A percentile compares a stretch with the other conserved stretches of the same genome.
Evolutionary conservation across 768 basidiomycete genomes (phyloP).

Genomic region (Butyriboletus loyo): DNA sequence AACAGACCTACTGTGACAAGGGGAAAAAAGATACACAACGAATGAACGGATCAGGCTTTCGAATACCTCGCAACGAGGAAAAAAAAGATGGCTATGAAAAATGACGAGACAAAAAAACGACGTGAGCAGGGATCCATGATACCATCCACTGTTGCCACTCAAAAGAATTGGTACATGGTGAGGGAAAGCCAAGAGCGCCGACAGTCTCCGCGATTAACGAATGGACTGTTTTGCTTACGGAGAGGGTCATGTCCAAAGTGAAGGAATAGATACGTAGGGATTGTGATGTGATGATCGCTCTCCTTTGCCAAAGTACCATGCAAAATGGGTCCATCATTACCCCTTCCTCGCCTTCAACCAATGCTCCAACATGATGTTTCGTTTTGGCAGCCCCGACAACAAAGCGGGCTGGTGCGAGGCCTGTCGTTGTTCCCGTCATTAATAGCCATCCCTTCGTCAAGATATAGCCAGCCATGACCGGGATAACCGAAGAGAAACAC

Average conservation of each 20-base stretch:
- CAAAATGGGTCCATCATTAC: conserved; percentile 22
- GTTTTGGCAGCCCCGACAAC: conserved; percentile 9
- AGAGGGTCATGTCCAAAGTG: conserved; percentile 24
- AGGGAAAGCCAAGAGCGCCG: conserved; percentile 5
- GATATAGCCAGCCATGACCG: conserved; percentile 25
- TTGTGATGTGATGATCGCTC: conserved; percentile 20
- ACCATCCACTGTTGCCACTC: conserved; percentile 1
- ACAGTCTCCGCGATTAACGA: conserved; percentile 15
- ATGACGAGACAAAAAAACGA: conserved; percentile 1
- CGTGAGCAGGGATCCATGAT: conserved; percentile 1
- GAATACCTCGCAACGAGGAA: not conserved
- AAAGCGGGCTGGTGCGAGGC: conserved; percentile 10
- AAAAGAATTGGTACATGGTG: not conserved
- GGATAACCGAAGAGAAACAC: conserved; percentile 24
- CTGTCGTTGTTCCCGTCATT: conserved; percentile 17
- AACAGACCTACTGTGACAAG: conserved; percentile 24
- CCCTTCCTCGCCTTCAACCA: conserved; percentile 11
- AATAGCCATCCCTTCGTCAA: conserved; percentile 25
- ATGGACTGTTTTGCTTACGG: conserved; percentile 16
- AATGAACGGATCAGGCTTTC: conserved; percentile 7
- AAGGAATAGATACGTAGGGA: conserved; percentile 34
- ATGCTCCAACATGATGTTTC: conserved; percentile 14
- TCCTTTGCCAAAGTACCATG: conserved; percentile 23
- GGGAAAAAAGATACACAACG: not conserved
- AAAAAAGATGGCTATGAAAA: not conserved